Evolutionary conservation across 768 basidiomycete species (phyloP), one percentile per base, ranked within the genome.

Genomic region (Rhodosporidiobolus odoratus): DNA sequence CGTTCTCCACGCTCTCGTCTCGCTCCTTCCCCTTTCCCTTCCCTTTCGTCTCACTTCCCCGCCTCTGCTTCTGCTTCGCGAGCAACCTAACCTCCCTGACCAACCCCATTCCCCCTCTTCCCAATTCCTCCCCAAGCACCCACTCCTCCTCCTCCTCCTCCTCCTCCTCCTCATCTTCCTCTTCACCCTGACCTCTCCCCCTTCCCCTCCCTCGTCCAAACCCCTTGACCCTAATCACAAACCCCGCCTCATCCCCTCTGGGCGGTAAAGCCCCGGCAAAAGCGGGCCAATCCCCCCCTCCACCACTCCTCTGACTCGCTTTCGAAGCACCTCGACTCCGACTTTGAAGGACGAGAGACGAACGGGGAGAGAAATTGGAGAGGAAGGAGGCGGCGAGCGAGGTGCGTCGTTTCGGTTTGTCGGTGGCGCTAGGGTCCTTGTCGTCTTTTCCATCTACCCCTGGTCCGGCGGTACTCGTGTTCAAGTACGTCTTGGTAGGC

Each of bases 361-460:
- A 9, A 53, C 34, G 3, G 19, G 74, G 64, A 41, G 71, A 67
- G 56, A 77, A 74, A 27, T 67, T 35, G 19, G 70, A 65, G 35
- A 76, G 69, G 69, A 76, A 76, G 15, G 67, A 62, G 3, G 76
- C 73, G 23, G 77, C 77, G 19, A 65, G 72, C 1, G 68, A 66
- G 30, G 34, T 62, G 32, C 61, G 58, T n/a, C 41, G 35, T 15
- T 61, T 34, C 34, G 19, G 27, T n/a, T n/a, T n/a, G n/a, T n/a
- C n/a, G n/a, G n/a, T n/a, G n/a, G n/a, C n/a, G n/a, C n/a, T n/a
- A n/a, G n/a, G n/a, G n/a, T n/a, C n/a, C n/a, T n/a, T n/a, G n/a
- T n/a, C n/a, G n/a, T n/a, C n/a, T n/a, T n/a, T n/a, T n/a, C n/a
- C n/a, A n/a, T n/a, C n/a, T n/a, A n/a, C n/a, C n/a, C n/a, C n/a